These are phyloP conservation scores for Trichophyton benhamiae DNA, from an alignment of 2,329 filamentous ascomycete species.

Conservation along the genomic window DNA sequence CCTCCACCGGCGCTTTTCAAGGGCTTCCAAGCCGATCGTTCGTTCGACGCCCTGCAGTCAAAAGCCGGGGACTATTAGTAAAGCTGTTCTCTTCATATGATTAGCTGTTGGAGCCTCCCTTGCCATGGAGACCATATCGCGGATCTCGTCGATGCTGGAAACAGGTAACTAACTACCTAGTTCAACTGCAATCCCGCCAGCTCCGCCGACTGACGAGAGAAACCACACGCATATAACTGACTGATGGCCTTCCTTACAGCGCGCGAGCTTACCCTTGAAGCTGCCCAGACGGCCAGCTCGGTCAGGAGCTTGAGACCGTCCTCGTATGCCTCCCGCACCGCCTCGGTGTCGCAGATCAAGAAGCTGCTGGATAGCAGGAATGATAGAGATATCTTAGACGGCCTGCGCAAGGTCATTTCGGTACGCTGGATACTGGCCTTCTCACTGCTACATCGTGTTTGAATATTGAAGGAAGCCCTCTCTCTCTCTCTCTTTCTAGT, in stretches of 20 bases:
- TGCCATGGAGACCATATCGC: slow-evolving; percentile 85
- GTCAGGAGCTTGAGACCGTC: slow-evolving; percentile 37
- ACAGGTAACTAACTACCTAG: slow-evolving; percentile 49
- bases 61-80: not conserved
- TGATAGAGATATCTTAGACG: slow-evolving; percentile 86
- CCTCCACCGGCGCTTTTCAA: too few species aligned
- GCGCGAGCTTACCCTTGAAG: slow-evolving; percentile 93
- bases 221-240: not conserved
- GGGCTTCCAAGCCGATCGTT: not conserved
- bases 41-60: not conserved
- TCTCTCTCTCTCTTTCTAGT: slow-evolving; percentile 40
- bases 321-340: slow-evolving; percentile 48
- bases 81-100: not conserved
- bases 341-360: slow-evolving; percentile 77
- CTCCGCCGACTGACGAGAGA: not conserved
- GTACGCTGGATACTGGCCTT: slow-evolving; percentile 37
- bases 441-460: not conserved
- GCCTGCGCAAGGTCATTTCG: slow-evolving; percentile 74
- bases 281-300: slow-evolving; percentile 70
- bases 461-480: not conserved
- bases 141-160: slow-evolving; percentile 88
- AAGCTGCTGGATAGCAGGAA: slow-evolving; percentile 87
- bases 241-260: slow-evolving; percentile 42
- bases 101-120: not conserved
- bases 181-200: not conserved